Base-by-base conservation (phyloP, 1,284 basidiomycete species). In the Boletus sp. region DNA sequence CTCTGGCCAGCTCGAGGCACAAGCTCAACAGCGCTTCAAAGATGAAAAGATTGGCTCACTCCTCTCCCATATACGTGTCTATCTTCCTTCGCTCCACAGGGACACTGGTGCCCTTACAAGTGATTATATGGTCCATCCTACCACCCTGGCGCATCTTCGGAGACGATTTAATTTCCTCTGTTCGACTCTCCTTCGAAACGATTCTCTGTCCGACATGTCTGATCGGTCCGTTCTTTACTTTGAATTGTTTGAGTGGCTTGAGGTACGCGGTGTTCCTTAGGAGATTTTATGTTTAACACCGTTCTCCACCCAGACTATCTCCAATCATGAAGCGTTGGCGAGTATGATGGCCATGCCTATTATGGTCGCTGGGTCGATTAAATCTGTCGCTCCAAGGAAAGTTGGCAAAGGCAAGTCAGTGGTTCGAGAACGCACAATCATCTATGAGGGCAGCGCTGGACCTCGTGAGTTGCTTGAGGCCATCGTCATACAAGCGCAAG, bases 261-360 rank as follows among this genome's bases (percentile, higher is more conserved):
- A 94, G 84, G 93, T 93, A 73, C 63, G 77, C 41, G 20, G 1
- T 18, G 13, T 50, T 49, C 27, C 7, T 49, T 2, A 33, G 42
- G 57, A 35, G 54, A 47, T 53, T 41, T 58, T 46, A 20, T 42
- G 16, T 51, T 56, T 56, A 22, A 57, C 33, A 41, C 36, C 44
- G 5, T 22, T 51, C 15, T 50, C 45, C 20, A 6, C 15, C 58
- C 62, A 92, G 91, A 92, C 89, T 3, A 90, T 96, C 43, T 93
- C 93, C 9, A 88, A 87, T 65, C 93, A 96, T 63, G 94, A 96
- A 78, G 88, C 91, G 4, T 75, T 96, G 31, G 92, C 92, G 3
- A 91, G 89, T 64, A 94, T 96, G 90, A 92, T 96, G 84, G 94
- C 90, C 1, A 96, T 95, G 92, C 93, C 94, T 2, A 93, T 93